Evolutionary conservation across 305 asterid species (phyloP).

Genomic region (Solanum aculeatissimum): DNA sequence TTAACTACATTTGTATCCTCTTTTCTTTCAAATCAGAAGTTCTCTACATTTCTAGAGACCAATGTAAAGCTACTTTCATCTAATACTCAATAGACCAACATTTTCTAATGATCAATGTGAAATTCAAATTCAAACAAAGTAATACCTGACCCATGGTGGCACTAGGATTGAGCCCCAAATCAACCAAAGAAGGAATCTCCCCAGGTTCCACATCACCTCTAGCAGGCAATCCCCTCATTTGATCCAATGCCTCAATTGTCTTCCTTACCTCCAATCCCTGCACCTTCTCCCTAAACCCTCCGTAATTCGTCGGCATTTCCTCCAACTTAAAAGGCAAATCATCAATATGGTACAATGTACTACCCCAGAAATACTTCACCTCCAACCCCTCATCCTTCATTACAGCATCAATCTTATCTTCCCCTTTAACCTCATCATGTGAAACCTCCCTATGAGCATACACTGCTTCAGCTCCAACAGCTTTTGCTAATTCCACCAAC

Average conservation of each 20-base stretch:
- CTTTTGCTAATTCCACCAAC: slow-evolving; percentile 66
- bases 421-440: slow-evolving; percentile 68
- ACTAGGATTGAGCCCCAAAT: slow-evolving; percentile 82
- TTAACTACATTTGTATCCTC: neutral
- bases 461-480: slow-evolving; percentile 85
- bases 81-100: neutral
- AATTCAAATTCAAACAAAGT: neutral
- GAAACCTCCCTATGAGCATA: slow-evolving; percentile 82
- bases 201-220: slow-evolving; percentile 88
- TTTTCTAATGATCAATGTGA: neutral
- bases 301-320: slow-evolving; percentile 79
- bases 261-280: slow-evolving; percentile 72
- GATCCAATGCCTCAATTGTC: slow-evolving; percentile 69
- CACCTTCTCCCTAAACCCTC: slow-evolving; percentile 84
- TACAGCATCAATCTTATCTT: slow-evolving; percentile 67
- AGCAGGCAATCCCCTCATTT: slow-evolving; percentile 70
- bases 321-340: slow-evolving; percentile 86
- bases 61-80: neutral
- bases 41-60: neutral
- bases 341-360: slow-evolving; percentile 91
- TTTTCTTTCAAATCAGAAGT: neutral
- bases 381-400: slow-evolving; percentile 92
- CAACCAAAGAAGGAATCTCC: slow-evolving; percentile 79
- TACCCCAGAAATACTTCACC: slow-evolving; percentile 92
- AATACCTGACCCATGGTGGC: slow-evolving; percentile 56